Evolutionary conservation across 345 rosid species (phyloP).

Genomic region (Eucalyptus guilfoylei): DNA sequence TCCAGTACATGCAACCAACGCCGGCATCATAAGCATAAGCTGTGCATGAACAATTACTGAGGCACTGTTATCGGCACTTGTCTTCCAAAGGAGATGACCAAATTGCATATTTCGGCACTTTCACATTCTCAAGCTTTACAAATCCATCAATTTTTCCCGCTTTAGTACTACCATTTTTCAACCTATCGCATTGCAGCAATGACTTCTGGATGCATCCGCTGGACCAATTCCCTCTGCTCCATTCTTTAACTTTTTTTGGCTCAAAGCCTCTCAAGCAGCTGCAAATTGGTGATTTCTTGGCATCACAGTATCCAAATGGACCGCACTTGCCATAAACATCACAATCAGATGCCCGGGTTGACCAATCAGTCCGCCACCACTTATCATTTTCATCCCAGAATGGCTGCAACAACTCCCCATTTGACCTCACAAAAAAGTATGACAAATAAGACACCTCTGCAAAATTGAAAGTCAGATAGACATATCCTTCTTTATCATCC

Average conservation of each 20-base stretch:
- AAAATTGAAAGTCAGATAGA: neutral
- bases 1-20: constrained; percentile 11
- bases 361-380: neutral
- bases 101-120: neutral
- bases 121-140: neutral
- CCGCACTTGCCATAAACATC: constrained; percentile 16
- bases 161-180: neutral
- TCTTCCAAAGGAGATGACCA: neutral
- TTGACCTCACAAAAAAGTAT: neutral
- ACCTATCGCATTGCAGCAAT: neutral
- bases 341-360: neutral
- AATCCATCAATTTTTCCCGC: constrained; percentile 1
- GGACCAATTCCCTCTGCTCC: constrained; percentile 15
- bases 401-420: neutral
- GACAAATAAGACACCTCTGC: neutral
- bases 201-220: constrained; percentile 9
- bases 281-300: constrained; percentile 6
- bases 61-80: constrained; percentile 2
- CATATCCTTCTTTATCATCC: neutral
- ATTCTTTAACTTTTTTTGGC: constrained; percentile 1
- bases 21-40: constrained; percentile 7
- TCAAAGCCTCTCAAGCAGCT: constrained; percentile 1
- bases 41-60: constrained; percentile 14
- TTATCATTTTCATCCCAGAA: neutral
- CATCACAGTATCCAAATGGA: neutral